Conservation (phyloP, 2,329 filamentous ascomycete species). For the Annulohypoxylon truncatum region DNA sequence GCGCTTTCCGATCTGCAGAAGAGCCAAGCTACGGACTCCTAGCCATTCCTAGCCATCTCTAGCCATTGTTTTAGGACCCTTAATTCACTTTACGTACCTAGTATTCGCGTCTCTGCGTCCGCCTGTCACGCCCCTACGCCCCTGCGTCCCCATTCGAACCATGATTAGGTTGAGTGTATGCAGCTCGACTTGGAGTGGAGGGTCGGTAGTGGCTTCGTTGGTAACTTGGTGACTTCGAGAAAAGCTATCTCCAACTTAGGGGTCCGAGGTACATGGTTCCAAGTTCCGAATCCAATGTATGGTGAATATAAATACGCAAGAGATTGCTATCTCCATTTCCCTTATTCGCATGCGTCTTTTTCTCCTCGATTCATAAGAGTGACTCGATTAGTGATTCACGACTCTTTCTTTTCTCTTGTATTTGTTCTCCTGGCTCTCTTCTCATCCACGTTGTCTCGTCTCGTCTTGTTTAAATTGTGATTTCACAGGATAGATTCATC, state of each 20-base stretch:
- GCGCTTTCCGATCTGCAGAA: constrained; percentile 41
- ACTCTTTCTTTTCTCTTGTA: constrained; percentile 6
- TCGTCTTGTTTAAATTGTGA: constrained; percentile 15
- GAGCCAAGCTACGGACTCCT: constrained; percentile 17
- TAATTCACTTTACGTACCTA: constrained; percentile 28
- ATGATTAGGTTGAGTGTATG: constrained; percentile 20
- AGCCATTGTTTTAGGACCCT: constrained; percentile 20
- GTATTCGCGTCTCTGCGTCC: constrained; percentile 13
- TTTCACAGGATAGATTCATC: constrained; percentile 29
- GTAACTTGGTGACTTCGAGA: constrained; percentile 11
- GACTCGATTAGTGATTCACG: constrained; percentile 22
- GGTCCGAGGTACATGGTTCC: constrained; percentile 13
- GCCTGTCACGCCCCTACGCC: constrained; percentile 31
- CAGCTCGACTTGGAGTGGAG: constrained; percentile 19
- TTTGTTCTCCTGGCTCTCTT: not conserved
- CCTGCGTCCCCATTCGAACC: constrained; percentile 31
- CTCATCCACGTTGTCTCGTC: constrained; percentile 17
- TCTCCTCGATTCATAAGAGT: constrained; percentile 10
- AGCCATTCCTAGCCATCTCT: not conserved
- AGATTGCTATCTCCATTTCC: constrained; percentile 3
- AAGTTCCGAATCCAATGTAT: constrained; percentile 2
- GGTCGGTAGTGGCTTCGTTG: constrained; percentile 35
- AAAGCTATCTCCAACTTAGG: constrained; percentile 27
- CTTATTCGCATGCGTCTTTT: constrained; percentile 16
- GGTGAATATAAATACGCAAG: constrained; percentile 34